phyloP scores from a whole-genome alignment of 345 rosid genomes.

The Salix koriyanagi region DNA sequence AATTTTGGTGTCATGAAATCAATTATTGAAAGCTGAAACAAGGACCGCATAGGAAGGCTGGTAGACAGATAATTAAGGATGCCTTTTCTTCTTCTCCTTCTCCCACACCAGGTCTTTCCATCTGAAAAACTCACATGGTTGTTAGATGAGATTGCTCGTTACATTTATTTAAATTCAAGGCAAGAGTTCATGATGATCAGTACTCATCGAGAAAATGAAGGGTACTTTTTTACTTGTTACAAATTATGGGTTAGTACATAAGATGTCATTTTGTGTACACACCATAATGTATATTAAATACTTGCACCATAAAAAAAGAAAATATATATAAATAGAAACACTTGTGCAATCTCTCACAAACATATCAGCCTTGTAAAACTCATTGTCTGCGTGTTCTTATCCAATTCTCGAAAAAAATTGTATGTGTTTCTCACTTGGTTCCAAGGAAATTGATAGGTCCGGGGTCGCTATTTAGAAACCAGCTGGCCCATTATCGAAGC shows the following conservation, averaged over 20 bases:
- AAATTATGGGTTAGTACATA: too few species aligned
- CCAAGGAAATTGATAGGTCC: neutral
- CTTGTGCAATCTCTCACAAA: neutral
- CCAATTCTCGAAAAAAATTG: neutral
- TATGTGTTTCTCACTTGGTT: neutral
- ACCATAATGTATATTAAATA: too few species aligned
- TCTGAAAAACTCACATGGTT: neutral
- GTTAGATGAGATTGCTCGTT: neutral
- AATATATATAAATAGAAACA: too few species aligned
- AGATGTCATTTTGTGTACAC: too few species aligned
- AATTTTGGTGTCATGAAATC: neutral
- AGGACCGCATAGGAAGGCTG: neutral
- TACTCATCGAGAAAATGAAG: too few species aligned
- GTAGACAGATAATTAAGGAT: neutral
- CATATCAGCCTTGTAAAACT: neutral
- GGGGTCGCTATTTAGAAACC: neutral
- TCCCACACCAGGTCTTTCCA: neutral
- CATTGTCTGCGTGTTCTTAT: neutral
- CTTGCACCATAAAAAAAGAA: too few species aligned
- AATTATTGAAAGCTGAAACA: neutral
- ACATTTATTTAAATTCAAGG: too few species aligned
- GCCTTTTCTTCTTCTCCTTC: neutral
- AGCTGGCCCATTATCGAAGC: neutral
- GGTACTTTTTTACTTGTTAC: too few species aligned
- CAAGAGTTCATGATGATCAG: too few species aligned